Percentiles rank a stretch among this genome's conserved stretches.
Conservation (phyloP, 2,329 filamentous ascomycete genomes). For the Sporothrix globosa region DNA sequence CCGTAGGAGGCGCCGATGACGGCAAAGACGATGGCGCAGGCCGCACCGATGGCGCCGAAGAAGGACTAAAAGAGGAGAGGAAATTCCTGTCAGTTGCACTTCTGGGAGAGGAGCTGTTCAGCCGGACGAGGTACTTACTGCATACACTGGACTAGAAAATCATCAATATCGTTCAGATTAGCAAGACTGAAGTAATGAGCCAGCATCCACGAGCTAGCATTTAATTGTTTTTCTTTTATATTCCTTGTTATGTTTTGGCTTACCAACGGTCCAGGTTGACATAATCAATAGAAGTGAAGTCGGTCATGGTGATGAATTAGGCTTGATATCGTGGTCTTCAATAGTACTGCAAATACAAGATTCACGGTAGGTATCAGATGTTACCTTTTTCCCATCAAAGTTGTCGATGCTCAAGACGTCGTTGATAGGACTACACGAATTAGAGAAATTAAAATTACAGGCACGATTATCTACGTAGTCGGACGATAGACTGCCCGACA, state of each 20-base stretch:
- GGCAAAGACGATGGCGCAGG: slow-evolving; percentile 57
- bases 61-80: slow-evolving; percentile 63
- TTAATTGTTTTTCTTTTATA: too few relatives aligned
- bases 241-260: neutral
- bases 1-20: slow-evolving; percentile 77
- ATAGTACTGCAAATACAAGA: neutral
- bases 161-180: neutral
- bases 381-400: neutral
- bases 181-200: neutral
- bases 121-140: slow-evolving; percentile 43
- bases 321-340: neutral
- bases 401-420: neutral
- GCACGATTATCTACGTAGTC: neutral
- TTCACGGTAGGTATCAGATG: neutral
- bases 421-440: too few relatives aligned
- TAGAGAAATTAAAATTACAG: neutral
- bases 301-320: neutral
- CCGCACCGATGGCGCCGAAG: slow-evolving; percentile 96
- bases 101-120: neutral
- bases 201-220: neutral
- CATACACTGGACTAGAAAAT: slow-evolving; percentile 42
- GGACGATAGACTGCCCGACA: slow-evolving; percentile 15
- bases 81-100: neutral
- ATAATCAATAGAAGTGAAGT: slow-evolving; percentile 10
- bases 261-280: slow-evolving; percentile 26